Conservation (phyloP, 441 rosid genomes). For the Theobroma grandiflorum region DNA sequence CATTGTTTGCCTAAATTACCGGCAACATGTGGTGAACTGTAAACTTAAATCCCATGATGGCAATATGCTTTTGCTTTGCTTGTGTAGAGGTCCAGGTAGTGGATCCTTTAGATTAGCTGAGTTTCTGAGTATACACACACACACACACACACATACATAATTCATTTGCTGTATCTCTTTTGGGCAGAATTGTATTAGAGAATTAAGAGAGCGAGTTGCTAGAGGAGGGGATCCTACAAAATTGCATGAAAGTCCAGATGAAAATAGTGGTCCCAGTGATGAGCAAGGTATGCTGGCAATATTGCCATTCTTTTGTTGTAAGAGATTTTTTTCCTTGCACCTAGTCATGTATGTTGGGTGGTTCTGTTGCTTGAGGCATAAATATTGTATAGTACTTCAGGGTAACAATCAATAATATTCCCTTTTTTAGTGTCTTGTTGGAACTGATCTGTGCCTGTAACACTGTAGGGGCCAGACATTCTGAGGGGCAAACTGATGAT, state of each 20-base stretch:
- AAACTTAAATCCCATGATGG: not conserved
- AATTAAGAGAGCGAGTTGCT: conserved; percentile 86
- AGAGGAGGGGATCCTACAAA: conserved; percentile 84
- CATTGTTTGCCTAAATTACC: not conserved
- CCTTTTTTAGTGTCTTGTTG: not conserved
- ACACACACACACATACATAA: too few relatives aligned
- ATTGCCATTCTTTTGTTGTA: not conserved
- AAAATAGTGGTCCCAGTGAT: conserved; percentile 39
- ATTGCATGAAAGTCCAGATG: conserved; percentile 58
- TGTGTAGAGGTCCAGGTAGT: not conserved
- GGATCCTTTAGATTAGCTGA: not conserved
- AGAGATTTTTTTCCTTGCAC: not conserved
- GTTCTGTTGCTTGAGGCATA: not conserved
- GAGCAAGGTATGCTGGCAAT: conserved; percentile 57
- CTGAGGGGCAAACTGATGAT: conserved; percentile 39
- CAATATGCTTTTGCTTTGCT: conserved; percentile 14
- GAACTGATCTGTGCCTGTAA: conserved; percentile 27
- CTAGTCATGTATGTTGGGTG: not conserved
- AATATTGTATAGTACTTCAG: not conserved
- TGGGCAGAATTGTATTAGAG: conserved; percentile 71
- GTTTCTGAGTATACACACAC: not conserved
- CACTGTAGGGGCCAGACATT: conserved; percentile 42
- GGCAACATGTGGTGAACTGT: not conserved
- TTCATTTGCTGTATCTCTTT: conserved; percentile 21
- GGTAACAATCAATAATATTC: not conserved